These are phyloP conservation scores for Carex littledalei DNA, from an alignment of 176 grass and related monocot genomes.

Conservation along the genomic window DNA sequence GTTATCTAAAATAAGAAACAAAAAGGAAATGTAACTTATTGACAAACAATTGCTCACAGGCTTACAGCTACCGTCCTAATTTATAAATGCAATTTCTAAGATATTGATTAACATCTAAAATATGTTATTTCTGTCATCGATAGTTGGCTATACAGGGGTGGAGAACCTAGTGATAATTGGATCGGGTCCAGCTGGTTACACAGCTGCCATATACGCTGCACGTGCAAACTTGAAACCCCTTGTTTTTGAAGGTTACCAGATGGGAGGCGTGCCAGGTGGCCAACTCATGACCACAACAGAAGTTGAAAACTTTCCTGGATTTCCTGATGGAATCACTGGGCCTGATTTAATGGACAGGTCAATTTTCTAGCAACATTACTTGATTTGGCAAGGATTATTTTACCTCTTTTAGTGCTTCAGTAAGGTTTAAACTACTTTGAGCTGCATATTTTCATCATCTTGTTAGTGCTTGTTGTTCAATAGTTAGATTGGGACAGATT, in stretches of 20 bases:
- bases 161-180: slow-evolving; percentile 98
- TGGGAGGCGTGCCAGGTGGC: slow-evolving; percentile 84
- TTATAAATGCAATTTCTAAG: background rate
- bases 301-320: slow-evolving; percentile 95
- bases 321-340: slow-evolving; percentile 85
- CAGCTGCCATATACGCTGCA: slow-evolving; percentile 85
- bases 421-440: background rate
- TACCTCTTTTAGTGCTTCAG: background rate
- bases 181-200: slow-evolving; percentile 91
- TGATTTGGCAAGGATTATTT: background rate
- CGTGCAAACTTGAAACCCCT: slow-evolving; percentile 92
- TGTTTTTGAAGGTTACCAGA: slow-evolving; percentile 90
- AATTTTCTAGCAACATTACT: background rate
- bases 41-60: background rate
- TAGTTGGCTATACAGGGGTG: slow-evolving; percentile 45
- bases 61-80: too few species aligned
- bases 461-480: background rate
- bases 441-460: background rate
- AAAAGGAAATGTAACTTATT: background rate
- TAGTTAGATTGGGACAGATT: background rate
- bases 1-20: background rate
- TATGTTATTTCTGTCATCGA: background rate
- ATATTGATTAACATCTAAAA: background rate
- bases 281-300: slow-evolving; percentile 99
- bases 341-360: slow-evolving; percentile 98